Conservation (phyloP, 108 stramenopile genomes). For the Aurantiochytrium sp. region DNA sequence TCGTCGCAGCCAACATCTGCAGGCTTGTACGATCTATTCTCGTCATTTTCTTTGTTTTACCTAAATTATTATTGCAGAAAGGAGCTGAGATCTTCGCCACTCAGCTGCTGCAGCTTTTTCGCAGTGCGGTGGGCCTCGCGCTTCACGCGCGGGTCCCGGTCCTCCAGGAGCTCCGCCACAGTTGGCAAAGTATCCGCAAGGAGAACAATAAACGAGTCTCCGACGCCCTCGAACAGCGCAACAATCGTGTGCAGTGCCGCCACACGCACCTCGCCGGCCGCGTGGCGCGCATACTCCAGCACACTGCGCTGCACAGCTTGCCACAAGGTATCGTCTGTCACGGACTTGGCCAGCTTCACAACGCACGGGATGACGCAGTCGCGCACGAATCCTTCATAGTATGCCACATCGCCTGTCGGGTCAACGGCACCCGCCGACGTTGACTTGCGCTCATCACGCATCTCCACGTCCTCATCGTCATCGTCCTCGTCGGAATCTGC, state of each 20-base stretch:
- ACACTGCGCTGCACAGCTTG: neutral
- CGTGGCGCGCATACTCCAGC: neutral
- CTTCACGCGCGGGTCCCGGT: neutral
- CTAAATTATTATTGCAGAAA: neutral
- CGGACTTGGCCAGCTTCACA: neutral
- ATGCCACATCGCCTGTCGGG: neutral
- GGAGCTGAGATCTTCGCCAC: neutral
- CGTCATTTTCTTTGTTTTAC: neutral
- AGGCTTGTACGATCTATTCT: too few species aligned
- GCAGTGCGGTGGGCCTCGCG: neutral
- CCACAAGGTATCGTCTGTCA: neutral
- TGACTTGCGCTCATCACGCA: neutral
- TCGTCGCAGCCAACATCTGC: too few species aligned
- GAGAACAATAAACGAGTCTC: neutral
- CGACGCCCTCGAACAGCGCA: neutral
- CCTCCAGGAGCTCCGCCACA: neutral
- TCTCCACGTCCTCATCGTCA: neutral
- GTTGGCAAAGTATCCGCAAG: neutral
- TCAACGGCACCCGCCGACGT: neutral
- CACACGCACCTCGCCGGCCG: neutral
- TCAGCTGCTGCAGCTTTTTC: conserved; percentile 3
- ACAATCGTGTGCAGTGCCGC: neutral
- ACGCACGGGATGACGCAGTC: neutral
- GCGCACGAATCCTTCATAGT: neutral
- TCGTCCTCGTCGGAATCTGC: neutral